Evolutionary conservation across 768 basidiomycete genomes (phyloP).

Genomic region (Leccinum disarticulatum): DNA sequence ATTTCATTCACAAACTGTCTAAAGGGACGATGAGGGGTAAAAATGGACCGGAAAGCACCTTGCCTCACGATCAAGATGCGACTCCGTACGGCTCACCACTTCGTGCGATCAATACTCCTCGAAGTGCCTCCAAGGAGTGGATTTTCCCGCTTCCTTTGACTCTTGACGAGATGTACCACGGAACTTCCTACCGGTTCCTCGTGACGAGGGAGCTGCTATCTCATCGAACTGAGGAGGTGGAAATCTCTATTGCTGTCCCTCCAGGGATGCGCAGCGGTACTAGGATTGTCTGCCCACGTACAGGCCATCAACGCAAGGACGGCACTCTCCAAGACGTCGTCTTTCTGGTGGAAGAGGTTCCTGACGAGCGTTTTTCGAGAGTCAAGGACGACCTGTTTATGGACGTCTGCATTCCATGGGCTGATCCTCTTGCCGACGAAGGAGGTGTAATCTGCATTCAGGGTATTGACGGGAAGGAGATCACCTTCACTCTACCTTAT

Average conservation of each 20-base stretch:
- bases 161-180: slow-evolving; percentile 61
- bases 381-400: slow-evolving; percentile 56
- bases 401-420: slow-evolving; percentile 57
- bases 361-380: slow-evolving; percentile 57
- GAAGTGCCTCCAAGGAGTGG: slow-evolving; percentile 56
- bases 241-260: slow-evolving; percentile 60
- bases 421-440: slow-evolving; percentile 44
- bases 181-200: slow-evolving; percentile 55
- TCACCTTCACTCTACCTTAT: slow-evolving; percentile 52
- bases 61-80: slow-evolving; percentile 16
- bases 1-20: slow-evolving; percentile 30
- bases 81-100: slow-evolving; percentile 39
- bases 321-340: slow-evolving; percentile 63
- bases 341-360: slow-evolving; percentile 60
- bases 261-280: slow-evolving; percentile 63
- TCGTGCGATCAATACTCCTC: slow-evolving; percentile 38
- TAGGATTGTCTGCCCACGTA: slow-evolving; percentile 55
- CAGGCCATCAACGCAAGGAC: slow-evolving; percentile 63
- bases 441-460: slow-evolving; percentile 51
- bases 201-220: slow-evolving; percentile 57
- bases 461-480: slow-evolving; percentile 58
- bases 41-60: slow-evolving; percentile 5
- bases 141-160: slow-evolving; percentile 61
- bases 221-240: slow-evolving; percentile 48
- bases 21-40: slow-evolving; percentile 12